Conservation (phyloP, 2,329 filamentous ascomycete species). For the Onygena corvina region DNA sequence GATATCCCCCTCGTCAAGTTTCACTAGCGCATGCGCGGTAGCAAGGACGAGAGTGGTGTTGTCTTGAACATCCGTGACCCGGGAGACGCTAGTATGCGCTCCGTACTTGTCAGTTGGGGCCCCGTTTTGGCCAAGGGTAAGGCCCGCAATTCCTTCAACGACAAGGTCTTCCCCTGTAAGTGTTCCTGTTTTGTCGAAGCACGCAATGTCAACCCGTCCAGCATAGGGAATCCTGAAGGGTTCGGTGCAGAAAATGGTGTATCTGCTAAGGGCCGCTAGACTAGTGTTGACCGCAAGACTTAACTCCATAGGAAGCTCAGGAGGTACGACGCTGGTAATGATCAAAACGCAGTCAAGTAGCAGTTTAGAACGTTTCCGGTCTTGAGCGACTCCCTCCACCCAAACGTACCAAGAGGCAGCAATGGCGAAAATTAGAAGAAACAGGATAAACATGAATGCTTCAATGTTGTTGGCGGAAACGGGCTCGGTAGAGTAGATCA, state of each 20-base stretch:
- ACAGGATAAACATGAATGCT: conserved; percentile 93
- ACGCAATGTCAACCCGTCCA: conserved; percentile 87
- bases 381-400: conserved; percentile 87
- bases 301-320: conserved; percentile 94
- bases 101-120: conserved; percentile 63
- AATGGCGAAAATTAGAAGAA: conserved; percentile 88
- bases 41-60: conserved; percentile 88
- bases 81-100: conserved; percentile 65
- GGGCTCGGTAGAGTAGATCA: conserved; percentile 98
- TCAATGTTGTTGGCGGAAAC: conserved; percentile 98
- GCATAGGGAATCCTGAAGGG: conserved; percentile 96
- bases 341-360: conserved; percentile 95
- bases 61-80: conserved; percentile 57
- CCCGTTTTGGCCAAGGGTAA: conserved; percentile 58
- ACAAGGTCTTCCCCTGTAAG: conserved; percentile 93
- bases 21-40: conserved; percentile 89
- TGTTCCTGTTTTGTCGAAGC: conserved; percentile 97
- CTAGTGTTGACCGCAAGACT: conserved; percentile 96
- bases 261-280: conserved; percentile 84
- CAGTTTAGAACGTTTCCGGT: conserved; percentile 94
- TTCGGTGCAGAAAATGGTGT: conserved; percentile 96
- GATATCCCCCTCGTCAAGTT: conserved; percentile 90
- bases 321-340: conserved; percentile 94
- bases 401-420: conserved; percentile 99
- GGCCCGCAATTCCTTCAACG: conserved; percentile 88